Evolutionary conservation across 139 green algal species (phyloP).

Genomic region (Volvox reticuliferus): DNA sequence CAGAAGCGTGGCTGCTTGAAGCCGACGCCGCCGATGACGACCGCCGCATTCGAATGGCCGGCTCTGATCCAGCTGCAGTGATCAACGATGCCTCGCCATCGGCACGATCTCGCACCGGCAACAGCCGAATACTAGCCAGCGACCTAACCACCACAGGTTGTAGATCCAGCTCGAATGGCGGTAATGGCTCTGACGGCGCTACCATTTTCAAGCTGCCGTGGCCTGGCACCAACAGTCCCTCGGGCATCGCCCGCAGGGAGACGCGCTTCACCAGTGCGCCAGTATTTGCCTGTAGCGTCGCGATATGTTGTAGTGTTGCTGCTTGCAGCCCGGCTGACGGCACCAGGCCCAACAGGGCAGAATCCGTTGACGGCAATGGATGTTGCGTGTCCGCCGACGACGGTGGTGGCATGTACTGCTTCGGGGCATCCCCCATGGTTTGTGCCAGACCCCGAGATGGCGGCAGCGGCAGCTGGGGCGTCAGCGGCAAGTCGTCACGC

Average conservation of each 20-base stretch:
- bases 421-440: neutral
- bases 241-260: neutral
- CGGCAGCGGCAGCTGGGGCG: slow-evolving; percentile 9
- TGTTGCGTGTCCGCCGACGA: neutral
- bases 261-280: neutral
- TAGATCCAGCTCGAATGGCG: neutral
- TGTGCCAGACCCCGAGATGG: neutral
- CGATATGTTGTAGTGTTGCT: neutral
- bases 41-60: neutral
- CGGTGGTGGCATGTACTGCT: neutral
- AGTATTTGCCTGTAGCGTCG: neutral
- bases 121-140: neutral
- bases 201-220: neutral
- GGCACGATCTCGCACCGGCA: neutral
- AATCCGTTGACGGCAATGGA: neutral
- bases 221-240: neutral
- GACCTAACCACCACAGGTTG: neutral
- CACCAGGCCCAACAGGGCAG: neutral
- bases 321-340: slow-evolving; percentile 20
- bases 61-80: neutral
- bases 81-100: neutral
- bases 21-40: neutral
- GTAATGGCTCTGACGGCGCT: neutral
- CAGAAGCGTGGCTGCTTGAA: neutral
- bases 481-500: neutral